Evolutionary conservation across 202 grass and related monocot species (phyloP).

Genomic region (Dendrocalamus latiflorus): DNA sequence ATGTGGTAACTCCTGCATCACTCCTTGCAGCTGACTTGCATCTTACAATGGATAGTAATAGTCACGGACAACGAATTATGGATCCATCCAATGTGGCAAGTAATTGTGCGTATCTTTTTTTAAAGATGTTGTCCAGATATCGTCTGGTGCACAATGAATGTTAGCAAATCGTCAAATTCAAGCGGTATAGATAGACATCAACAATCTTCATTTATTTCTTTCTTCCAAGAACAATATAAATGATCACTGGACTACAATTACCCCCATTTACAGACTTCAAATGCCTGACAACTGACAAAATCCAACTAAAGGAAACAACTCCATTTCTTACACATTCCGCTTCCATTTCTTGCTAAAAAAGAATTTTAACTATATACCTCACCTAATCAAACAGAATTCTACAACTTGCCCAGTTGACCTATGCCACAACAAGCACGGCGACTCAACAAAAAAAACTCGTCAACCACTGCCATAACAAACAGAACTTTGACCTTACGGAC

Average conservation of each 20-base stretch:
- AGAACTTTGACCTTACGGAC: neutral
- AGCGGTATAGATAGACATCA: neutral
- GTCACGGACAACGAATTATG: neutral
- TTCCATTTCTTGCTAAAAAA: constrained; percentile 4
- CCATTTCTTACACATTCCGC: neutral
- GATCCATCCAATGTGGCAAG: neutral
- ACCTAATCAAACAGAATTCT: neutral
- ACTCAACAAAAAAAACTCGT: constrained; percentile 24
- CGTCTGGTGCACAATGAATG: no score
- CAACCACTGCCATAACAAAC: constrained; percentile 35
- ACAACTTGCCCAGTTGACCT: neutral
- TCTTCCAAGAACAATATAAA: neutral
- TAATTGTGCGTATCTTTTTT: neutral
- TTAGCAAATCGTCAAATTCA: neutral
- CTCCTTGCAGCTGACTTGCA: neutral
- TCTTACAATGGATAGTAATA: neutral
- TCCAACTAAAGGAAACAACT: neutral
- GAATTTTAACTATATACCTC: constrained; percentile 8
- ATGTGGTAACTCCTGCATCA: no score
- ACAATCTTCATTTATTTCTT: neutral
- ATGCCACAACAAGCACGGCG: neutral
- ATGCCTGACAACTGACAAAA: constrained; percentile 5
- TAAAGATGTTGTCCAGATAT: neutral
- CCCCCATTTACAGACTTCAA: constrained; percentile 25
- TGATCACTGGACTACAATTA: neutral